phyloP scores from a whole-genome alignment of 495 filamentous ascomycete genomes.

The Penicillium mononematosum region DNA sequence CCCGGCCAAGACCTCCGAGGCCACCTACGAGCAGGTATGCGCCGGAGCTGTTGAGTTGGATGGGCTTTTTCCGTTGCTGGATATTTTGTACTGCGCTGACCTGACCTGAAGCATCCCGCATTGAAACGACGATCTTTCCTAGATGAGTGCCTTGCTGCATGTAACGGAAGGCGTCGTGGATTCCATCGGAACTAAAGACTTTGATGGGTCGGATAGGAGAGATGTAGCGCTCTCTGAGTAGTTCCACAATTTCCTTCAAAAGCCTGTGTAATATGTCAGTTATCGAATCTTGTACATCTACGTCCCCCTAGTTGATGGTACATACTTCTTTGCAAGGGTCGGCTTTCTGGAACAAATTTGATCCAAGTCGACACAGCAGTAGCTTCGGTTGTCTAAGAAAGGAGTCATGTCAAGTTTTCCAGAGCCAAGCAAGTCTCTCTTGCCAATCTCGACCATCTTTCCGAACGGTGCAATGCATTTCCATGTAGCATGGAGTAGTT shows the following conservation, averaged over 20 bases:
- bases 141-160: conserved; percentile 42
- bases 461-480: conserved; percentile 27
- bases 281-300: neutral
- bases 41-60: neutral
- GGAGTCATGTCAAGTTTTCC: conserved; percentile 30
- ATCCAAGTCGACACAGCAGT: conserved; percentile 25
- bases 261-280: conserved; percentile 9
- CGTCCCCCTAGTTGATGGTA: conserved; percentile 1
- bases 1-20: conserved; percentile 38
- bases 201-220: conserved; percentile 34
- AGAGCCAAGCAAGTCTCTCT: conserved; percentile 31
- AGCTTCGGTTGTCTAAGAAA: conserved; percentile 34
- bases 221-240: conserved; percentile 26
- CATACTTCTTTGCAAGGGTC: conserved; percentile 8
- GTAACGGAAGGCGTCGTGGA: conserved; percentile 27
- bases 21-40: conserved; percentile 47
- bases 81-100: neutral
- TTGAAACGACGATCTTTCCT: conserved; percentile 46
- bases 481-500: conserved; percentile 36
- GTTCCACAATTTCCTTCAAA: neutral
- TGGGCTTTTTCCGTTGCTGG: neutral
- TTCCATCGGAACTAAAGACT: conserved; percentile 20
- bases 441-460: conserved; percentile 36
- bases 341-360: conserved; percentile 3
- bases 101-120: neutral